These are phyloP conservation scores for Gloeostereum incarnatum DNA, from an alignment of 768 basidiomycete species.

Conservation along the genomic window DNA sequence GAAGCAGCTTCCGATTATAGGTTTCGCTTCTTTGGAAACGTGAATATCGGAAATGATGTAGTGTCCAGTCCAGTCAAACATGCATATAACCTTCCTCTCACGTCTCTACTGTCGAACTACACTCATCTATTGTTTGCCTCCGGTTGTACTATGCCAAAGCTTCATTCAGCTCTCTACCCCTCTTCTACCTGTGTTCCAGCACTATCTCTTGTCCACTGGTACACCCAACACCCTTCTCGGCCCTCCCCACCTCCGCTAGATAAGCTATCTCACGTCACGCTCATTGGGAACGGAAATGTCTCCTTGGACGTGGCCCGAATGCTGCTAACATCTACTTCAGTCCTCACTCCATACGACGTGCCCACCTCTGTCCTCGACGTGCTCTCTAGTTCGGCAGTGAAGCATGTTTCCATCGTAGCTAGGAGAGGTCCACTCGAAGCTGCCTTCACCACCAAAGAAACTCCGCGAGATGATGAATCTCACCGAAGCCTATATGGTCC, in stretches of 20 bases:
- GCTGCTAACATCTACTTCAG: constrained; percentile 60
- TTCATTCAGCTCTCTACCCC: constrained; percentile 46
- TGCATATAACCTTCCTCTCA: constrained; percentile 38
- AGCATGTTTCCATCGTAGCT: constrained; percentile 76
- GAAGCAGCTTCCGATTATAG: constrained; percentile 68
- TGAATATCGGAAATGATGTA: constrained; percentile 35
- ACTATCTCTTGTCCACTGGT: constrained; percentile 88
- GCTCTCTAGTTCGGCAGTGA: constrained; percentile 50
- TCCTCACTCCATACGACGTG: constrained; percentile 67
- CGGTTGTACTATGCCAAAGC: constrained; percentile 63
- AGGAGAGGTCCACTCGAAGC: constrained; percentile 85
- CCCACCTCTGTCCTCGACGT: constrained; percentile 65
- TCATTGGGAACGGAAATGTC: constrained; percentile 95
- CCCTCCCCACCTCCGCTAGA: constrained; percentile 56
- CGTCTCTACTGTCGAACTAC: constrained; percentile 60
- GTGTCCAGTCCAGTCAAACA: not conserved
- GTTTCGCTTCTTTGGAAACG: constrained; percentile 88
- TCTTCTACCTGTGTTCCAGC: constrained; percentile 54
- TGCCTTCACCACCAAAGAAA: constrained; percentile 89
- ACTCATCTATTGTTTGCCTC: constrained; percentile 82
- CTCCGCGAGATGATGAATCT: constrained; percentile 74
- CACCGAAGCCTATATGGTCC: constrained; percentile 57
- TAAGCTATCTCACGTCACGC: constrained; percentile 56
- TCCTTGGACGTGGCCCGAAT: constrained; percentile 89
- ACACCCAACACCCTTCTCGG: constrained; percentile 81